Percentiles rank a stretch among this genome's conserved stretches.
Evolutionary conservation across 2,329 filamentous ascomycete genomes (phyloP).

Genomic region (Diplodia corticola): DNA sequence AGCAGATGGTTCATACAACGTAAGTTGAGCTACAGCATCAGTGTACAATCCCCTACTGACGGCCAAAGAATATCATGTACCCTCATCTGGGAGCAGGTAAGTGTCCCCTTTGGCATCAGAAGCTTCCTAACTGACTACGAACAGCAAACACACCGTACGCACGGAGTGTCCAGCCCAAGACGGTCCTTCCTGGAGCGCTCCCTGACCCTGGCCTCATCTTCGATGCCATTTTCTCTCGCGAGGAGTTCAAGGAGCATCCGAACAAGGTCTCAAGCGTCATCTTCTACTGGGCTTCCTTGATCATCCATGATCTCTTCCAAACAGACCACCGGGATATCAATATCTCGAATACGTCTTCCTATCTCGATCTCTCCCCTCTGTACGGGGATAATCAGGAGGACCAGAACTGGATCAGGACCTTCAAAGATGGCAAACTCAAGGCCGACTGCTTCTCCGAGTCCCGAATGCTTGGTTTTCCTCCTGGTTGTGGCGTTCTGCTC

Average conservation of each 20-base stretch:
- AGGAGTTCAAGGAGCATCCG: slow-evolving; percentile 61
- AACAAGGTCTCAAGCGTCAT: slow-evolving; percentile 70
- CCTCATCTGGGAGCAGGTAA: slow-evolving; percentile 46
- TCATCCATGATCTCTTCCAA: slow-evolving; percentile 62
- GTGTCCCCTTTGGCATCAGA: neutral
- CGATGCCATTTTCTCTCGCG: slow-evolving; percentile 63
- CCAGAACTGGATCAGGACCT: slow-evolving; percentile 64
- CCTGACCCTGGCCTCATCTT: slow-evolving; percentile 65
- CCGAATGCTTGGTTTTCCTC: slow-evolving; percentile 64
- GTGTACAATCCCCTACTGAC: slow-evolving; percentile 37
- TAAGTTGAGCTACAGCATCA: neutral
- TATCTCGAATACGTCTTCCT: slow-evolving; percentile 68
- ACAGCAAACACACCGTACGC: slow-evolving; percentile 64
- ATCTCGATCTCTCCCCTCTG: slow-evolving; percentile 69
- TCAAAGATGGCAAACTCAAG: slow-evolving; percentile 66
- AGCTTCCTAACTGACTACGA: slow-evolving; percentile 43
- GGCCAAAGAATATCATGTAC: slow-evolving; percentile 57
- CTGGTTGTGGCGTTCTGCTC: slow-evolving; percentile 65
- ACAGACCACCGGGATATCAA: slow-evolving; percentile 63
- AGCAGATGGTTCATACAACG: slow-evolving; percentile 46
- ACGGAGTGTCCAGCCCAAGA: slow-evolving; percentile 59
- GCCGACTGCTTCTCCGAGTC: slow-evolving; percentile 68
- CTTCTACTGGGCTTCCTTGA: slow-evolving; percentile 69
- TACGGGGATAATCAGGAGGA: slow-evolving; percentile 68
- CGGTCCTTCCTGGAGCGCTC: slow-evolving; percentile 55